Evolutionary conservation across 2,329 filamentous ascomycete genomes (phyloP), one percentile per base, ranked within the genome.

Genomic region (Stagonosporopsis chrysanthemi): DNA sequence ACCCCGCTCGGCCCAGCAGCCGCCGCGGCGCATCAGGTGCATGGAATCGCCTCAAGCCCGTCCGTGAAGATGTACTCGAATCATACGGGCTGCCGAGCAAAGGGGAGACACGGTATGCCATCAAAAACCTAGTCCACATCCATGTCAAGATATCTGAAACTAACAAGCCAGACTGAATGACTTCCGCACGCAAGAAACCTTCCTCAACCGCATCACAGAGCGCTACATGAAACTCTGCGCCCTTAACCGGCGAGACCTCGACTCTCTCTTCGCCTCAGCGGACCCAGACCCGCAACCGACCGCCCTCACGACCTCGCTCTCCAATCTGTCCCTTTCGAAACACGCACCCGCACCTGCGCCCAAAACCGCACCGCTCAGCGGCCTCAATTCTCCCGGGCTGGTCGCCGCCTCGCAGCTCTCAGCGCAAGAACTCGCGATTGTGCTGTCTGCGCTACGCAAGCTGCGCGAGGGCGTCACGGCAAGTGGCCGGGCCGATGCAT

Each of bases 181-280:
- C 67, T 81, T 84, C 76, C 91, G 90, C 78, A 85, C 85, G 7
- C 94, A 98, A 78, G 90, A 96, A 75, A 82, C 82, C 51, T 97
- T 94, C 80, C 97, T 94, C 77, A 88, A 88, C 72, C 91, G 88
- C 72, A 96, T 97, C 68, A 87, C 93, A 56, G 89, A 94, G 72
- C 87, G 92, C 45, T 97, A 96, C 79, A 89, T 97, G 85, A 86
- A 87, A 62, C 96, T 97, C 75, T 96, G 92, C 80, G 90, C 90
- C 15, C 85, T 88, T 53, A 86, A 89, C 70, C 83, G 88, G 49
- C 87, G 90, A 63, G 87, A 90, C 65, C 85, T 97, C 24, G 86
- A 92, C 58, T 83, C 84, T 46, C 88, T 90, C 52, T 93, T 96
- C 72, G 36, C 42, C 6, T 85, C 88, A 2, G 87, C 87, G 1